These are phyloP conservation scores for Neodidymelliopsis sp. DNA, from an alignment of 2,329 filamentous ascomycete species.

Conservation along the genomic window DNA sequence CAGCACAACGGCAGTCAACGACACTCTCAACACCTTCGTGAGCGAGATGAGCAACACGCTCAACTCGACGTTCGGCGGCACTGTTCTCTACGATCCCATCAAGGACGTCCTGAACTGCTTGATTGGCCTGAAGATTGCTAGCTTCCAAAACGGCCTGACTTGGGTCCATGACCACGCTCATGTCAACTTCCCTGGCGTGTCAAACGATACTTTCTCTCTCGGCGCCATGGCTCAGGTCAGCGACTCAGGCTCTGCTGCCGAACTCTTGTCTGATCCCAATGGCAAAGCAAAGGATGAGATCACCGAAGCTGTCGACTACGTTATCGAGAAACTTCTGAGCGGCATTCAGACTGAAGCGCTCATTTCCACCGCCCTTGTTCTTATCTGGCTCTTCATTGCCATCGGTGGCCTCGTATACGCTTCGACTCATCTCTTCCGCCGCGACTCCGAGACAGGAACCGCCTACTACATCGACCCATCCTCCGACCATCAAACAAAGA, in stretches of 20 bases:
- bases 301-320: constrained; percentile 74
- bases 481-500: constrained; percentile 29
- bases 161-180: constrained; percentile 92
- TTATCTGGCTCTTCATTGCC: constrained; percentile 79
- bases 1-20: constrained; percentile 81
- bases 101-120: constrained; percentile 83
- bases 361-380: constrained; percentile 76
- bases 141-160: constrained; percentile 85
- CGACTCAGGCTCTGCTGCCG: constrained; percentile 63
- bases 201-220: constrained; percentile 81
- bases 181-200: constrained; percentile 78
- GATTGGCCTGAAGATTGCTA: constrained; percentile 84
- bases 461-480: constrained; percentile 45
- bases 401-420: constrained; percentile 76
- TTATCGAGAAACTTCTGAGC: constrained; percentile 71
- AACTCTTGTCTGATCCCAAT: constrained; percentile 80
- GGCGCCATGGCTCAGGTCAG: constrained; percentile 70
- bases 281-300: constrained; percentile 81
- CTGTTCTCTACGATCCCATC: constrained; percentile 79
- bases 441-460: constrained; percentile 68
- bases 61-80: constrained; percentile 80
- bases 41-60: constrained; percentile 77
- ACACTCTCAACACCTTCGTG: constrained; percentile 84
- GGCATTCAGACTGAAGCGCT: constrained; percentile 79
- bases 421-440: constrained; percentile 66